phyloP scores from a whole-genome alignment of 2,329 filamentous ascomycete species.

The Fusarium dimerum region DNA sequence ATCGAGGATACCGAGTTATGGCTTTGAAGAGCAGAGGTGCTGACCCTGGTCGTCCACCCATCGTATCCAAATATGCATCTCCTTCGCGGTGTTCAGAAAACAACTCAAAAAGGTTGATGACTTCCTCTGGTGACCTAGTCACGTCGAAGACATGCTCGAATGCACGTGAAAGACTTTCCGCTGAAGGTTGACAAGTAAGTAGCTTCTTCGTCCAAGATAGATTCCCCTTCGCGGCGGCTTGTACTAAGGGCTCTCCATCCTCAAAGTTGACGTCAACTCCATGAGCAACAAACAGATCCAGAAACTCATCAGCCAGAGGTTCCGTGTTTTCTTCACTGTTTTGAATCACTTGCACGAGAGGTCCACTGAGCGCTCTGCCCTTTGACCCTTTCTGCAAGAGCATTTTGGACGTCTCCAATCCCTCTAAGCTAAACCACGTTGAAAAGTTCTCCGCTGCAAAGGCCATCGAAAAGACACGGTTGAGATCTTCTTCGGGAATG shows the following conservation, averaged over 20 bases:
- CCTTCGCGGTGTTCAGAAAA: conserved; percentile 53
- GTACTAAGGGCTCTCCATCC: conserved; percentile 54
- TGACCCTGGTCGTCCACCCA: conserved; percentile 43
- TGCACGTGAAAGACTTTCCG: conserved; percentile 51
- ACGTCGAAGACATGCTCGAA: conserved; percentile 59
- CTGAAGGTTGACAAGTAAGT: conserved; percentile 50
- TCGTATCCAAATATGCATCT: conserved; percentile 51
- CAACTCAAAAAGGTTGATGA: conserved; percentile 50
- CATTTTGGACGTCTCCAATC: conserved; percentile 47
- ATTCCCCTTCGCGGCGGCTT: conserved; percentile 55
- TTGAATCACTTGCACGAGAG: conserved; percentile 49
- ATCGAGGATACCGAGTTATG: conserved; percentile 56
- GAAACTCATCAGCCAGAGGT: conserved; percentile 46
- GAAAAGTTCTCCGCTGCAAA: conserved; percentile 44
- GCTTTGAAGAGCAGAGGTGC: conserved; percentile 55
- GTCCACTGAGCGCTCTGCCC: conserved; percentile 46
- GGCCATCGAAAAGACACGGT: conserved; percentile 44
- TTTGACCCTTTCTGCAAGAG: conserved; percentile 51
- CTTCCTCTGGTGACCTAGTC: conserved; percentile 49
- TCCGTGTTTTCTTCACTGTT: conserved; percentile 40
- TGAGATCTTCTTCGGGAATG: conserved; percentile 45
- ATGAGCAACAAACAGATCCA: conserved; percentile 40
- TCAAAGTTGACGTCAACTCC: conserved; percentile 52
- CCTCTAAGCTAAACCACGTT: conserved; percentile 49
- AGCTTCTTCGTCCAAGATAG: conserved; percentile 51